Base-by-base conservation (phyloP, 2,329 filamentous ascomycete genomes). In the Colletotrichum ledebouriae region DNA sequence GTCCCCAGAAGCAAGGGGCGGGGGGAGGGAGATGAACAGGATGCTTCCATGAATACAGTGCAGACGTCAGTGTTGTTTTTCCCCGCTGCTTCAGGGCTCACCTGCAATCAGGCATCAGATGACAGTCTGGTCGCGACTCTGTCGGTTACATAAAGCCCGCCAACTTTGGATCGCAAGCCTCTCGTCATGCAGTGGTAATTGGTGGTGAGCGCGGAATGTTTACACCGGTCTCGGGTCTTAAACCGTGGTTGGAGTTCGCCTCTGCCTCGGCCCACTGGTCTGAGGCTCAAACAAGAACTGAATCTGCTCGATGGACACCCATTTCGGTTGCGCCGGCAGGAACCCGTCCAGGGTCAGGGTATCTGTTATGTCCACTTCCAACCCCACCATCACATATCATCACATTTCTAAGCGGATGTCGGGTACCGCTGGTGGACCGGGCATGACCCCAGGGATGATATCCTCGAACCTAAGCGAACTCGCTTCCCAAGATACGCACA, bases 41-140 rank as follows among this genome's bases (percentile, higher is more conserved):
- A 13, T 20, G 22, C n/a, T 53, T 61, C 59, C 59, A 61, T 52
- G 46, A 44, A 42, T 61, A 29, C 34, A 46, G 34, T 61, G 20
- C 34, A 46, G 34, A 60, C 46, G 46, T 60, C 46, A 42, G 33
- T 39, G 37, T 34, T 53, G 47, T 22, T 34, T 37, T 42, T 20
- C 34, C 33, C 59, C 59, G 52, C 47, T 39, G 29, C 33, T 52
- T 60, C 58, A 52, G 22, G 44, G 44, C 33, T 41, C 20, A 22
- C 33, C 37, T 22, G 59, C 13, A 33, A 33, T 22, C 22, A 29
- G n/a, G 7, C 49, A 44, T 37, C 22, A 41, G 57, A 41, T 37
- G 57, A 50, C 34, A 41, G 20, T 29, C 11, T 37, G 15, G 41
- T 44, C 44, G 33, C 29, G 13, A 49, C 33, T 39, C 50, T 39